Conservation (phyloP, 306 rosid genomes). For the Casuarina cunninghamiana region DNA sequence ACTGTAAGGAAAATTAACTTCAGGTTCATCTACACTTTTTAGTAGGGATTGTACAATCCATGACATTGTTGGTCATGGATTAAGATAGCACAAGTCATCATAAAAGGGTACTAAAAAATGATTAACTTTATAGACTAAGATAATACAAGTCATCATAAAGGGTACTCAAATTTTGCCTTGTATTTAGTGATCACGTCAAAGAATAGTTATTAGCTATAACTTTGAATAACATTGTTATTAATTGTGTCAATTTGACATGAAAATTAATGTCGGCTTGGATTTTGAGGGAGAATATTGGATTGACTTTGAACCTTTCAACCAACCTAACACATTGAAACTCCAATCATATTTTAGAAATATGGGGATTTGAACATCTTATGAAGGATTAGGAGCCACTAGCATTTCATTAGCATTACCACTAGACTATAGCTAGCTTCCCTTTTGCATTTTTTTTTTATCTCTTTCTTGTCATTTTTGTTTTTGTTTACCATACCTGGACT, state of each 20-base stretch:
- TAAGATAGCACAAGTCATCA: slow-evolving; percentile 20
- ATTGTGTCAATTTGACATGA: slow-evolving; percentile 71
- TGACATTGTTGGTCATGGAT: slow-evolving; percentile 44
- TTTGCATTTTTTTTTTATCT: no score
- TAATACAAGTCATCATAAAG: no score
- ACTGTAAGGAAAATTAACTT: neutral
- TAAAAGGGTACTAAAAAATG: slow-evolving; percentile 22
- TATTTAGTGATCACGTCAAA: slow-evolving; percentile 58
- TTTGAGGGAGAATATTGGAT: slow-evolving; percentile 84
- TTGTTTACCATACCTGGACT: no score
- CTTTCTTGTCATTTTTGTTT: no score
- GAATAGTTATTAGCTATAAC: slow-evolving; percentile 66
- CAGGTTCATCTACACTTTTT: neutral
- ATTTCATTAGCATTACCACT: no score
- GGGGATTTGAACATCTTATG: no score
- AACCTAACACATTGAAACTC: no score
- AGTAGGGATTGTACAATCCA: slow-evolving; percentile 37
- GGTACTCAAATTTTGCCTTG: slow-evolving; percentile 12
- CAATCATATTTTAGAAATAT: no score
- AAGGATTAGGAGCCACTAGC: no score
- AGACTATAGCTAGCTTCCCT: no score
- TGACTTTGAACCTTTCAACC: slow-evolving; percentile 46
- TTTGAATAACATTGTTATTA: slow-evolving; percentile 64
- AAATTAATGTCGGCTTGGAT: slow-evolving; percentile 78
- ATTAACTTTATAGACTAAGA: no score